A percentile compares a stretch with the other conserved stretches of the same genome.
These are phyloP conservation scores for Cetradonia linearis DNA, from an alignment of 495 filamentous ascomycete genomes.

Conservation along the genomic window DNA sequence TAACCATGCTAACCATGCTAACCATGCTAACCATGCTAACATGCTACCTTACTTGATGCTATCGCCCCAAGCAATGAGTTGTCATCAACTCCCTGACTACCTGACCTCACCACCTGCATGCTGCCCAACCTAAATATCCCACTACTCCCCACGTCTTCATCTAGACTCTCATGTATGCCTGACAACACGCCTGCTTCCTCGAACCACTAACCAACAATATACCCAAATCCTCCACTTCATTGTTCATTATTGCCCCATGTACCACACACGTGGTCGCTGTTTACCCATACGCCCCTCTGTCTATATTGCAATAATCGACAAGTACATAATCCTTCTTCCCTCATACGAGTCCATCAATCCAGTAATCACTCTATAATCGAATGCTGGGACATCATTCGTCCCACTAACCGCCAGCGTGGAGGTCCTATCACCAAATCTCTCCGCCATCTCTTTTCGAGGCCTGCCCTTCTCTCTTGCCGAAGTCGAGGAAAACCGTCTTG, in stretches of 20 bases:
- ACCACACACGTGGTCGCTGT: conserved; percentile 6
- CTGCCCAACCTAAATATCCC: conserved; percentile 16
- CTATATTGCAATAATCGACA: conserved; percentile 10
- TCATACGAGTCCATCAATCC: conserved; percentile 25
- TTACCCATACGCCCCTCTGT: not conserved
- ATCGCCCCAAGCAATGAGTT: conserved; percentile 11
- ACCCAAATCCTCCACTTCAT: not conserved
- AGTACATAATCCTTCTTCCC: conserved; percentile 13
- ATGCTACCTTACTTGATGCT: not conserved
- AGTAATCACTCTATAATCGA: conserved; percentile 28
- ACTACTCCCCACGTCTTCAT: conserved; percentile 3
- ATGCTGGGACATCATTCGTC: conserved; percentile 25
- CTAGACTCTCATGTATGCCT: conserved; percentile 4
- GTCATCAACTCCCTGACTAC: conserved; percentile 6
- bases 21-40: too few species aligned
- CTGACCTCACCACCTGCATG: conserved; percentile 11
- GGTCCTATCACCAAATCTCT: conserved; percentile 16
- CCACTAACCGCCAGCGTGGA: conserved; percentile 26
- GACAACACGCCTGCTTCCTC: not conserved
- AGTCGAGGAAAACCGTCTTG: conserved; percentile 15
- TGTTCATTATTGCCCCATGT: not conserved
- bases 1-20: too few species aligned
- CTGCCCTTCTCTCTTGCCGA: conserved; percentile 13
- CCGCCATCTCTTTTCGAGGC: conserved; percentile 18
- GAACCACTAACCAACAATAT: conserved; percentile 2